These are phyloP conservation scores for Coemansia sp. DNA, from an alignment of 192 early-diverging fungal species.

Conservation along the genomic window DNA sequence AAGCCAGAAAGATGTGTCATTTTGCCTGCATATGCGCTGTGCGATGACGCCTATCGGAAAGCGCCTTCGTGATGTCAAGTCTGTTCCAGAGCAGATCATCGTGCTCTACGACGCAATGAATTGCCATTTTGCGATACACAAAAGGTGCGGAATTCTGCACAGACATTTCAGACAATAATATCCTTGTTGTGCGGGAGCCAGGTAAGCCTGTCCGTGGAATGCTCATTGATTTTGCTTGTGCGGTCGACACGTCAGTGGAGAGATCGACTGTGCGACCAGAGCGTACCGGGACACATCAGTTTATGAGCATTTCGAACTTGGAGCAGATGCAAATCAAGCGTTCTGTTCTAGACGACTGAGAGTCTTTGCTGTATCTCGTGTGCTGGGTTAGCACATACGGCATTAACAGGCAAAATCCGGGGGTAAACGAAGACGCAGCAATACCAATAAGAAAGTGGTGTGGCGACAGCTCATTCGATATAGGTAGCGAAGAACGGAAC, in stretches of 20 bases:
- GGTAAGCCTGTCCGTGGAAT: too few species aligned
- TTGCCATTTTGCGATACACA: not conserved
- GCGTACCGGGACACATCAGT: conserved; percentile 5
- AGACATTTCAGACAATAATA: too few species aligned
- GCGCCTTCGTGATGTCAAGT: not conserved
- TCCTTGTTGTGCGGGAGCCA: too few species aligned
- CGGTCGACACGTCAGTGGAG: conserved; percentile 2
- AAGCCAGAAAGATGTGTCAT: too few species aligned
- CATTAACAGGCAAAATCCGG: too few species aligned
- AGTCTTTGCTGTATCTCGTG: not conserved
- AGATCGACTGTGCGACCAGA: not conserved
- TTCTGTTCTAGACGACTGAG: conserved; percentile 3
- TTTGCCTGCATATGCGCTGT: too few species aligned
- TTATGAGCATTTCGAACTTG: conserved; percentile 10
- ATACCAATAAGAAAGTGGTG: too few species aligned
- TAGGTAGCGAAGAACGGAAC: too few species aligned
- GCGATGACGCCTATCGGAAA: too few species aligned
- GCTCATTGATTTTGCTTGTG: conserved; percentile 14
- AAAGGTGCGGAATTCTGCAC: not conserved
- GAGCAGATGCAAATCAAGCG: not conserved
- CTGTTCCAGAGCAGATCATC: conserved; percentile 3
- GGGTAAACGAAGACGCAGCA: too few species aligned
- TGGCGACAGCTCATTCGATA: too few species aligned
- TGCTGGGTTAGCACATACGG: conserved; percentile 16
- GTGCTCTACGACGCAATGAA: conserved; percentile 5